Evolutionary conservation across 1,284 basidiomycete genomes (phyloP), one percentile per base, ranked within the genome.

Genomic region (Cutaneotrichosporon dermatis): DNA sequence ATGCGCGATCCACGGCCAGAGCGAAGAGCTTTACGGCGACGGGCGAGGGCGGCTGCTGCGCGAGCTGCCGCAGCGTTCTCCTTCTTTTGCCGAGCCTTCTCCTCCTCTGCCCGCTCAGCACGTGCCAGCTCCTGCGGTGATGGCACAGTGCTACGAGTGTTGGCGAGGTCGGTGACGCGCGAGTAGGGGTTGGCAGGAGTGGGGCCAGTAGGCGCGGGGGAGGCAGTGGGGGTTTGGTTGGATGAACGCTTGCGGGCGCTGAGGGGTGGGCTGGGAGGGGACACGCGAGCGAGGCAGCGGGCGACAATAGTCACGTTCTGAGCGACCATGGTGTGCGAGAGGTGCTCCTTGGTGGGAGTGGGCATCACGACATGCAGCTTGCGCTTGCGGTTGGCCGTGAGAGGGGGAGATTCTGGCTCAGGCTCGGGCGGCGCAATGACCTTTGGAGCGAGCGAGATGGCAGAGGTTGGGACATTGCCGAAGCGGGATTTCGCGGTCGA

Each of bases 61-160:
- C 69, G 58, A 13, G 69, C 70, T 33, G 63, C 57, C 8, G 69
- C 70, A 10, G 67, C 67, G 46, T 62, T 68, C 57, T 70, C 68
- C 56, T 68, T 66, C 57, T 67, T 69, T 52, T 66, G 62, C 40
- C 61, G 63, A 10, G 62, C 66, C 49, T 69, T 68, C 25, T 69
- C 68, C 55, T 67, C 63, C 54, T 68, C 66, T 25, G 60, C 59
- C 10, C 60, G 65, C 57, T 67, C 61, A 8, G 65, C 66, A 9
- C 67, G 54, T 1, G 60, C 55, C 36, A 69, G 58, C 58, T 73
- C 71, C 33, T 60, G 62, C 1, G 68, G 68, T 1, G 71, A 73
- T 1, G 69, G 71, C 13, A 67, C 54, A 35, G 57, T 60, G 34
- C 66, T 67, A 37, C 71, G 65, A 5, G 64, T 68, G 59, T 73